Conservation (phyloP, 441 rosid genomes). For the Pelargonium exstipulatum region DNA sequence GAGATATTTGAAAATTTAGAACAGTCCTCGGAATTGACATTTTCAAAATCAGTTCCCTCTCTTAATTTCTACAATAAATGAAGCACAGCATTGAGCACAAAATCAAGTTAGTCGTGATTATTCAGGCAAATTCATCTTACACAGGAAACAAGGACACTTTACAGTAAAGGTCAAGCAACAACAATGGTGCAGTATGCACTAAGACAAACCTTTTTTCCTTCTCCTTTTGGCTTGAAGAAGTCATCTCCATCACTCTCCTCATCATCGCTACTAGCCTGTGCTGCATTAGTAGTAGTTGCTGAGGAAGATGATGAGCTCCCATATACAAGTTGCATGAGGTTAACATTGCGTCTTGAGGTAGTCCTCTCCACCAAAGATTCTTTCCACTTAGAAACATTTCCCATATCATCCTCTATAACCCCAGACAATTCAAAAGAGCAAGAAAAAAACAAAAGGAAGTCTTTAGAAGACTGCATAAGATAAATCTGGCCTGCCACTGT, state of each 20-base stretch:
- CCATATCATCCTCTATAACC: conserved; percentile 43
- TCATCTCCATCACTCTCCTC: conserved; percentile 63
- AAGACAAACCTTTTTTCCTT: conserved; percentile 54
- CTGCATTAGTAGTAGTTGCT: conserved; percentile 30
- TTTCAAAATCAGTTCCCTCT: conserved; percentile 39
- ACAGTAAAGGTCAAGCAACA: neutral
- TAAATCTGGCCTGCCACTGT: neutral
- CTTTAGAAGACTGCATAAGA: neutral
- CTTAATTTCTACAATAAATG: conserved; percentile 41
- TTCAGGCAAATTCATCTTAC: neutral
- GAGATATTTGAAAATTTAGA: conserved; percentile 52
- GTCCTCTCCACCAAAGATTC: conserved; percentile 60
- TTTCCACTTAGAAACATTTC: conserved; percentile 81
- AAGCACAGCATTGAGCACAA: conserved; percentile 1
- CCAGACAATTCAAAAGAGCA: conserved; percentile 12
- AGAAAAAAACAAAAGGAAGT: conserved; percentile 19
- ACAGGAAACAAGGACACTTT: neutral
- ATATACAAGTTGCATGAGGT: conserved; percentile 78
- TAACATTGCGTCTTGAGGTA: conserved; percentile 38
- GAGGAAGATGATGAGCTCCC: conserved; percentile 41
- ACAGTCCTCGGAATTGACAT: conserved; percentile 54
- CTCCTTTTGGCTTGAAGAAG: conserved; percentile 82
- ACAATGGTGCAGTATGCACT: conserved; percentile 7
- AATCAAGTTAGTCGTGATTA: neutral
- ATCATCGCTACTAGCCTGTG: conserved; percentile 40